These are phyloP conservation scores for Talaromyces pinophilus DNA, from an alignment of 2,329 filamentous ascomycete genomes.

Conservation along the genomic window DNA sequence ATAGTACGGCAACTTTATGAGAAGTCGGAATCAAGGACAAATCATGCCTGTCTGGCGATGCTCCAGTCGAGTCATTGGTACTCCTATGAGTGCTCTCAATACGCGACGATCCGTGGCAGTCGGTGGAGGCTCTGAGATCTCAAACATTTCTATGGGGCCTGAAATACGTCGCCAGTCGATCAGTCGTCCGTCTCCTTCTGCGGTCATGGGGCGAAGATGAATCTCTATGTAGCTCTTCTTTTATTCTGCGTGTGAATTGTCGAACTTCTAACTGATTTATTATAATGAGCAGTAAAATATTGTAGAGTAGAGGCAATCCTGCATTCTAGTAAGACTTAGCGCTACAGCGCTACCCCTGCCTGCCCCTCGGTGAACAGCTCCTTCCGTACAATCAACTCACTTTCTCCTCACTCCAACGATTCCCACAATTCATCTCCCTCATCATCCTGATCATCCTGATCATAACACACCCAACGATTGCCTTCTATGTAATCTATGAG, in stretches of 20 bases:
- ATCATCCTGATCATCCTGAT: neutral
- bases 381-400: neutral
- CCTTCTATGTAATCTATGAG: neutral
- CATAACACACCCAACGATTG: neutral
- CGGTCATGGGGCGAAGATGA: neutral
- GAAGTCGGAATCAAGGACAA: neutral
- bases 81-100: neutral
- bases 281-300: neutral
- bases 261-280: too few species aligned
- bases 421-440: neutral
- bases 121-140: conserved; percentile 8
- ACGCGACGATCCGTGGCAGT: conserved; percentile 10
- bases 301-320: neutral
- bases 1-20: neutral
- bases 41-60: neutral
- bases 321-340: neutral
- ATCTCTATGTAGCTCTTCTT: neutral
- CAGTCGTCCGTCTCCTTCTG: neutral
- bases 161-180: neutral
- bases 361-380: neutral
- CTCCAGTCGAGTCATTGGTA: neutral
- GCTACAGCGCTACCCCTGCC: neutral
- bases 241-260: too few species aligned
- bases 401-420: neutral
- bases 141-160: neutral